Evolutionary conservation across 2,329 filamentous ascomycete genomes (phyloP), one percentile per base, ranked within the genome.

Genomic region (Cercospora berteroae): DNA sequence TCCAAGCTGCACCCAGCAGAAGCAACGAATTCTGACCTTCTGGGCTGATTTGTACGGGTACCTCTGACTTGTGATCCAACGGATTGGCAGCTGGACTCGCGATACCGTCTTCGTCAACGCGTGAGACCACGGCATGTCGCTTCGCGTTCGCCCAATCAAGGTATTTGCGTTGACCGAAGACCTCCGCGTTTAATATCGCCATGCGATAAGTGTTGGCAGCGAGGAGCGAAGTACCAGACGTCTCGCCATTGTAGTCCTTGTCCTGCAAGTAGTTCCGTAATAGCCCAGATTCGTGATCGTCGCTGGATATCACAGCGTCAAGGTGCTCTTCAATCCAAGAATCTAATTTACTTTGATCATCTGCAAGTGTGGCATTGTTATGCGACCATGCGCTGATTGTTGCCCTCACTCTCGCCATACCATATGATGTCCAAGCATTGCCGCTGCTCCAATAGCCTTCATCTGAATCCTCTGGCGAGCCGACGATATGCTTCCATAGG

Each of bases 391-490:
- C 78, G 52, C 74, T 72, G 10, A 81, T 73, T 9, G 81, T 84
- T 6, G 82, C 81, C 1, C 84, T 72, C 13, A 85, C 82, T 33
- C 82, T 77, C 9, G 78, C 74, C 77, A 83, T 83, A 0, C 83
- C 83, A 36, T 80, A 80, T 0, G 80, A 80, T 5, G 80, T 82
- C 82, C 82, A 84, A 4, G 75, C 83, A 71, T 84, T 85, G 1
- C 82, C 81, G 10, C 81, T 84, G 70, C 79, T 81, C 83, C 82
- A 85, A 2, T 80, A 74, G 8, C 77, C 79, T 4, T 72, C 68
- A 72, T 83, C 82, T 39, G 74, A 70, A 60, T 71, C 74, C 29
- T 77, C 68, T 12, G 58, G 68, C 1, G 75, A 74, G 18, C 79
- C 81, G 27, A 80, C 74, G 64, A 85, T 84, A 67, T 85, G 83